Conservation (phyloP, 1,284 basidiomycete species). For the Rhodotorula sp. region DNA sequence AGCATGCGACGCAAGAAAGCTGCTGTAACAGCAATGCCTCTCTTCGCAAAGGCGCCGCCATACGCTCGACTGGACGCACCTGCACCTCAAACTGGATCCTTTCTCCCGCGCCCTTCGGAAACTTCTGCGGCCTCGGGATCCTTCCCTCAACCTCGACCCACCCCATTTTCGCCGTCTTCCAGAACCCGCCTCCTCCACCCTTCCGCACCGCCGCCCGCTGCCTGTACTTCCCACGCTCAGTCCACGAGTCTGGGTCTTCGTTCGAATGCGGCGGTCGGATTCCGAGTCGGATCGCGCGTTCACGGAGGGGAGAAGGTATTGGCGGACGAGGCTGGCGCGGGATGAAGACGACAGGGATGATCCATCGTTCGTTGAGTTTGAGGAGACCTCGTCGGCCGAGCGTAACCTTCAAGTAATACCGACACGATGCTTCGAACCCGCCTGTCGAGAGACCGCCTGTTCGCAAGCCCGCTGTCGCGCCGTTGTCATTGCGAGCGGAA, state of each 20-base stretch:
- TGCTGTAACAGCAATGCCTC: too few species aligned
- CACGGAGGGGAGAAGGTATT: constrained; percentile 8
- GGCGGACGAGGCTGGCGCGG: constrained; percentile 24
- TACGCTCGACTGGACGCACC: constrained; percentile 4
- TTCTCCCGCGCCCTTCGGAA: constrained; percentile 10
- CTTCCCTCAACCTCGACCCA: constrained; percentile 22
- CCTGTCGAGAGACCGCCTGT: not conserved
- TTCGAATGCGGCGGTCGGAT: not conserved
- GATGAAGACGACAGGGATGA: constrained; percentile 36
- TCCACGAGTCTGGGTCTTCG: constrained; percentile 33
- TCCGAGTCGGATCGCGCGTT: constrained; percentile 1
- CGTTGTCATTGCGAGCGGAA: not conserved
- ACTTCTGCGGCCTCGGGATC: constrained; percentile 16
- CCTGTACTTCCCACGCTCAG: constrained; percentile 19
- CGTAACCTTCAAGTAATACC: constrained; percentile 40
- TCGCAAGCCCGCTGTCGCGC: constrained; percentile 9
- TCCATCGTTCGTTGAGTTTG: constrained; percentile 37
- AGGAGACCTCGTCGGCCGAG: constrained; percentile 30
- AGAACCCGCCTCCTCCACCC: constrained; percentile 5
- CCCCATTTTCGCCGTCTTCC: not conserved
- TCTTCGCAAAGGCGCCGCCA: not conserved
- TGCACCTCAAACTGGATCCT: constrained; percentile 23
- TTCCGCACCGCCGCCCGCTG: constrained; percentile 3
- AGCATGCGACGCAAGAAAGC: not conserved
- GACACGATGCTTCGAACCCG: constrained; percentile 23